Base-by-base conservation (phyloP, 2,329 filamentous ascomycete genomes). In the Colletotrichum melonis region DNA sequence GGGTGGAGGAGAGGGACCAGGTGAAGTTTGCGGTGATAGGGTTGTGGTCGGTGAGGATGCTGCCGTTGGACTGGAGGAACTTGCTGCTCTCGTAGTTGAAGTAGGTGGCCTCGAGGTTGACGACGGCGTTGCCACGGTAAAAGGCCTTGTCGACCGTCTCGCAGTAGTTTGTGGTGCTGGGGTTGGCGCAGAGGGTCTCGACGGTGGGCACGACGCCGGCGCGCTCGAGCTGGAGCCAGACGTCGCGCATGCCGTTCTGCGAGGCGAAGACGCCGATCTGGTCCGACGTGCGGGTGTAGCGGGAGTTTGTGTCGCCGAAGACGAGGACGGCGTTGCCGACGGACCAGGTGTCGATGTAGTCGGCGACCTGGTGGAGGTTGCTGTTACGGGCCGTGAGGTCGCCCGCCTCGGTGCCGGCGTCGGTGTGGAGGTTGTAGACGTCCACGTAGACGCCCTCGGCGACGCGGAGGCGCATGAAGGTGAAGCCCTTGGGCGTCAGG, bases 81-180 rank as follows among this genome's bases (percentile, higher is more conserved):
- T 84, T 85, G 57, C 77, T 76, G 57, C 88, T 86, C 14, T 86
- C 88, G 79, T 93, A 93, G 76, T 82, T 83, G 78, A 88, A 92
- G 26, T 78, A 79, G 1, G 83, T 87, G 0, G 89, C 88, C 1
- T 78, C 75, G 3, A 92, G 83, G 35, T 77, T 78, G 5, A 90
- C 75, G 4, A 86, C 76, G n/a, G 84, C 77, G 22, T 85, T 86
- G 38, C 85, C 84, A 49, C 90, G 87, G 82, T 90, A 92, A 76
- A 92, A 88, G 59, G 92, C 83, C 81, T 93, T 93, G 81, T 93
- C 92, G 49, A 93, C 90, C 3, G 88, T 90, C 82, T 93, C 92
- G 80, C 92, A 93, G 5, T 80, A 79, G 77, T 85, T 85, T 59
- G 81, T 85, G 0, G 83, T 83, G 35, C 86, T 86, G 0, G 91